Conservation (phyloP, 139 green algal genomes). For the Chlamydomonas sp. region DNA sequence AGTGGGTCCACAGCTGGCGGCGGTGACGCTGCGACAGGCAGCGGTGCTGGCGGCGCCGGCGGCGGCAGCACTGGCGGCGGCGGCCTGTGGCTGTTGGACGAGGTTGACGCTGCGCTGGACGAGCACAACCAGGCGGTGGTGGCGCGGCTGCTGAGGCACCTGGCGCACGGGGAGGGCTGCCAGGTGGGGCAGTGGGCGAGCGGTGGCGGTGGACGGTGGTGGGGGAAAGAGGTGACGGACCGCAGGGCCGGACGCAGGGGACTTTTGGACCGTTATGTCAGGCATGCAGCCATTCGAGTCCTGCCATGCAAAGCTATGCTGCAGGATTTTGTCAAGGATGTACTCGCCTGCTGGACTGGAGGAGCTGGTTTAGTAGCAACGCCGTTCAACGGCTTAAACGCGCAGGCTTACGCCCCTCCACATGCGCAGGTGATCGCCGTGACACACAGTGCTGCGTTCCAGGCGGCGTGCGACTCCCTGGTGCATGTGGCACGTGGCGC, state of each 20-base stretch:
- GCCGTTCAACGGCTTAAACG: no score
- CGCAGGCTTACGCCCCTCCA: not conserved
- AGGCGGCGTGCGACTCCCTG: constrained; percentile 42
- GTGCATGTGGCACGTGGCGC: constrained; percentile 34
- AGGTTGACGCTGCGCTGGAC: constrained; percentile 74
- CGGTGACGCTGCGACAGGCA: not conserved
- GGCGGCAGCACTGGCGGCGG: not conserved
- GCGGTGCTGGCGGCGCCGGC: not conserved
- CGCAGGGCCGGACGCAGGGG: no score
- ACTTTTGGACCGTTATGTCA: no score
- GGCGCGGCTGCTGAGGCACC: constrained; percentile 29
- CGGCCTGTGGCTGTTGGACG: constrained; percentile 58
- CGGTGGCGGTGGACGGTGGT: no score
- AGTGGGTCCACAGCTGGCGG: not conserved
- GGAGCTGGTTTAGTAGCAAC: no score
- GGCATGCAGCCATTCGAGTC: no score
- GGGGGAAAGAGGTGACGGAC: no score
- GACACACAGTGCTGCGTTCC: constrained; percentile 56
- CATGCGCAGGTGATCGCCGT: constrained; percentile 58
- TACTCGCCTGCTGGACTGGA: no score
- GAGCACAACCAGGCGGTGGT: constrained; percentile 65
- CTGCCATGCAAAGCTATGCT: no score
- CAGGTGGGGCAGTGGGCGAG: not conserved
- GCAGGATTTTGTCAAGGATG: no score
- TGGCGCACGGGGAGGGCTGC: constrained; percentile 17